Evolutionary conservation across 352 stramenopile genomes (phyloP).

Genomic region (Aphanomyces stellatus): DNA sequence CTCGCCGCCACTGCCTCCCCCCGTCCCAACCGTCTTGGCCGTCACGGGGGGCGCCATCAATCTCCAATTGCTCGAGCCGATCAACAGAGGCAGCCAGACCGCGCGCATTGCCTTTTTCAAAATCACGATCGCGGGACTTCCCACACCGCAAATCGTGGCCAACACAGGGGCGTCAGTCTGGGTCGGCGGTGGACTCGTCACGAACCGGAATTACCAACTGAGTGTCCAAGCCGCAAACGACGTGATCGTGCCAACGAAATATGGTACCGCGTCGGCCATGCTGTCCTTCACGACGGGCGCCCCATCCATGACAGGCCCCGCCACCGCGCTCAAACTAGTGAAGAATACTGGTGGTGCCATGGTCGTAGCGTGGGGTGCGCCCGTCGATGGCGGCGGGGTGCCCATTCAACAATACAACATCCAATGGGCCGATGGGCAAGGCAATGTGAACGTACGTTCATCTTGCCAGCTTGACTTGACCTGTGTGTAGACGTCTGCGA

Average conservation of each 20-base stretch:
- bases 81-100: not conserved
- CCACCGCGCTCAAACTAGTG: conserved; percentile 14
- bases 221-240: conserved; percentile 31
- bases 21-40: not conserved
- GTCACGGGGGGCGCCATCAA: conserved; percentile 2
- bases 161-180: conserved; percentile 9
- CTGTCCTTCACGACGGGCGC: conserved; percentile 34
- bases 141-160: conserved; percentile 13
- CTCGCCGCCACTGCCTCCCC: not conserved
- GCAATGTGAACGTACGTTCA: conserved; percentile 21
- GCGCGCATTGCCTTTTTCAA: conserved; percentile 29
- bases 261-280: conserved; percentile 28
- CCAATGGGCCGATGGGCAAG: conserved; percentile 23
- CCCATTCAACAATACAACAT: conserved; percentile 52
- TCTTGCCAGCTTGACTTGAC: conserved; percentile 20
- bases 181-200: conserved; percentile 28
- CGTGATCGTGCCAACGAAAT: conserved; percentile 22
- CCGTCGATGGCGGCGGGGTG: conserved; percentile 43
- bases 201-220: conserved; percentile 28
- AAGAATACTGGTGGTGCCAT: conserved; percentile 34
- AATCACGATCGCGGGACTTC: conserved; percentile 24
- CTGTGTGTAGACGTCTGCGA: conserved; percentile 7
- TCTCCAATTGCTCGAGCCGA: not conserved
- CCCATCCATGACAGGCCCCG: conserved; percentile 29
- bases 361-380: conserved; percentile 31